Percentiles rank a stretch among this genome's conserved stretches.
phyloP scores from a whole-genome alignment of 768 basidiomycete species.

The Rhodosporidiobolus odoratus region DNA sequence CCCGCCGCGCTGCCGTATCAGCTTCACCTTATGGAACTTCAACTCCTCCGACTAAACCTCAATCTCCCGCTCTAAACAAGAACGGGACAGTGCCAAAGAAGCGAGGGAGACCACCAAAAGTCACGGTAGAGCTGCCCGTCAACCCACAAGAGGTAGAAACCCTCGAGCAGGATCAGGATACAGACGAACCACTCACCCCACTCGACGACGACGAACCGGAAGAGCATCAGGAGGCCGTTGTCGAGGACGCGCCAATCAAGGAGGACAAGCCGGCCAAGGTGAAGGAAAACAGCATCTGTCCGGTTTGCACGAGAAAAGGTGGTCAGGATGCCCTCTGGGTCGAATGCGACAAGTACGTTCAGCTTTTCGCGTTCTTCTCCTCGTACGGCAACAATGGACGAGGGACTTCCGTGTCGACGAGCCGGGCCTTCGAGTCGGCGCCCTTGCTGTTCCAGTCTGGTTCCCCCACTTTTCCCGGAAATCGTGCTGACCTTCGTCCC shows the following conservation, averaged over 20 bases:
- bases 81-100: not conserved
- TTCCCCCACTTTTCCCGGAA: too few species aligned
- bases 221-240: not conserved
- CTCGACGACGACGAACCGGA: not conserved
- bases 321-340: slow-evolving; percentile 72
- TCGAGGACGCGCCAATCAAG: not conserved
- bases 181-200: not conserved
- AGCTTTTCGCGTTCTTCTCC: not conserved
- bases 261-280: not conserved
- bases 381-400: too few species aligned
- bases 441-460: not conserved
- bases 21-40: not conserved
- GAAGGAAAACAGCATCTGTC: slow-evolving; percentile 7
- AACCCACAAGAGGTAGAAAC: not conserved
- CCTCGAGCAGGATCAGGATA: not conserved
- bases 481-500: not conserved
- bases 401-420: too few species aligned
- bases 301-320: slow-evolving; percentile 2
- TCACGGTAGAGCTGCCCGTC: not conserved
- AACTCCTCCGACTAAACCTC: not conserved
- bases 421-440: not conserved
- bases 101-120: not conserved
- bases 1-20: not conserved
- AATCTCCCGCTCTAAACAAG: not conserved
- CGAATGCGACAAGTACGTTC: slow-evolving; percentile 57